Evolutionary conservation across 192 early-diverging fungal genomes (phyloP).

Genomic region (Piromyces finnis): DNA sequence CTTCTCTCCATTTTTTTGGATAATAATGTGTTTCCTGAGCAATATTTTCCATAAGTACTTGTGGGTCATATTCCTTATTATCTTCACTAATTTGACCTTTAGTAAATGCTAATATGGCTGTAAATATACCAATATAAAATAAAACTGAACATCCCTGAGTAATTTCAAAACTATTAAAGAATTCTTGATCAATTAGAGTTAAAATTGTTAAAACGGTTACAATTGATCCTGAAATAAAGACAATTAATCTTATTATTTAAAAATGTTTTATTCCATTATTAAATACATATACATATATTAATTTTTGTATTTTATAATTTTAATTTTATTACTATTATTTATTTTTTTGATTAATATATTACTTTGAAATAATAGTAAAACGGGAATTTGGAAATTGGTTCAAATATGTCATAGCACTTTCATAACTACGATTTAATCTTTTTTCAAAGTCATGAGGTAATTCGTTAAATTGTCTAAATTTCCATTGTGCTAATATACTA

Average conservation of each 20-base stretch:
- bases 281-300: no score
- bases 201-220: constrained; percentile 67
- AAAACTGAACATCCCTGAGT: constrained; percentile 70
- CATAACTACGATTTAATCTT: constrained; percentile 56
- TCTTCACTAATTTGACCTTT: constrained; percentile 72
- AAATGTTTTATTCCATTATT: no score
- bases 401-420: constrained; percentile 63
- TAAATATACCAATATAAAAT: constrained; percentile 87
- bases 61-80: constrained; percentile 65
- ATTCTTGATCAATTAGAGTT: constrained; percentile 68
- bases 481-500: constrained; percentile 73
- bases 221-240: constrained; percentile 78
- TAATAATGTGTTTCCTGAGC: constrained; percentile 80
- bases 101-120: constrained; percentile 56
- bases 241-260: constrained; percentile 44
- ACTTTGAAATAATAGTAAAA: constrained; percentile 54
- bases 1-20: constrained; percentile 65
- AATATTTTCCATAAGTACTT: constrained; percentile 49
- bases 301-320: no score
- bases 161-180: constrained; percentile 80
- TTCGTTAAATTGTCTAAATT: constrained; percentile 96
- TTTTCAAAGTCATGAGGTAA: constrained; percentile 71
- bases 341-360: neutral
- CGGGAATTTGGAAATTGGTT: constrained; percentile 78
- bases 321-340: no score